Percentiles rank a stretch among this genome's conserved stretches.
These are phyloP conservation scores for Emmonsia crescens DNA, from an alignment of 2,329 filamentous ascomycete genomes.

Conservation along the genomic window DNA sequence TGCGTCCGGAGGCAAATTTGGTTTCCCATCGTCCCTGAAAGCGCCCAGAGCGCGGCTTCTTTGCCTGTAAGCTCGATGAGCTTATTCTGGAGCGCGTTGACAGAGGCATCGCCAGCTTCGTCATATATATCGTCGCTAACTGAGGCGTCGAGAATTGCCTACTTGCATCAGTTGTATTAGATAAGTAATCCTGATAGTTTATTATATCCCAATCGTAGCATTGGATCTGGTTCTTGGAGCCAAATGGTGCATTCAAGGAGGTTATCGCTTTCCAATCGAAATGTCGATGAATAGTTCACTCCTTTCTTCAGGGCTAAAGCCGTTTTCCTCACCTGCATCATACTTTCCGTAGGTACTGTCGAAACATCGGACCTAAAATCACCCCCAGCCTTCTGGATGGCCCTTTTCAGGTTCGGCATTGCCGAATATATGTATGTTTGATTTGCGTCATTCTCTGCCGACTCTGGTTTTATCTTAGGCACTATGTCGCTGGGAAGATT, in stretches of 20 bases:
- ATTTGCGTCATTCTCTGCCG: not conserved
- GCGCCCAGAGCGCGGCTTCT: conserved; percentile 23
- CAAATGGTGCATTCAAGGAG: not conserved
- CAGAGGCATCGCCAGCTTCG: conserved; percentile 19
- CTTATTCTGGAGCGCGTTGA: conserved; percentile 21
- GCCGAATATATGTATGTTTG: conserved; percentile 2
- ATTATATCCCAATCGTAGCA: not conserved
- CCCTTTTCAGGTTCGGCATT: conserved; percentile 9
- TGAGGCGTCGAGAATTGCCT: conserved; percentile 23
- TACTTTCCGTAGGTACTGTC: conserved; percentile 18
- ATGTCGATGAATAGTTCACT: too few relatives aligned
- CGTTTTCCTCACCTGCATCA: conserved; percentile 18
- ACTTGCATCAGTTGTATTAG: not conserved
- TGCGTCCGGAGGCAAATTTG: conserved; percentile 26
- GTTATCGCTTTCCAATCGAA: not conserved
- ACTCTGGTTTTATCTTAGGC: not conserved
- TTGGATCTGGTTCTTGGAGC: not conserved
- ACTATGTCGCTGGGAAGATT: not conserved
- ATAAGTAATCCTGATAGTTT: not conserved
- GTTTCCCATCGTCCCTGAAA: conserved; percentile 33
- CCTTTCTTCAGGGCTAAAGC: not conserved
- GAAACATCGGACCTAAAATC: conserved; percentile 22
- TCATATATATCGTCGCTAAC: conserved; percentile 27
- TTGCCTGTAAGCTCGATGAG: conserved; percentile 24
- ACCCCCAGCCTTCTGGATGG: conserved; percentile 8